These are phyloP conservation scores for Coemansia sp. DNA, from an alignment of 192 early-diverging fungal genomes.

Conservation along the genomic window DNA sequence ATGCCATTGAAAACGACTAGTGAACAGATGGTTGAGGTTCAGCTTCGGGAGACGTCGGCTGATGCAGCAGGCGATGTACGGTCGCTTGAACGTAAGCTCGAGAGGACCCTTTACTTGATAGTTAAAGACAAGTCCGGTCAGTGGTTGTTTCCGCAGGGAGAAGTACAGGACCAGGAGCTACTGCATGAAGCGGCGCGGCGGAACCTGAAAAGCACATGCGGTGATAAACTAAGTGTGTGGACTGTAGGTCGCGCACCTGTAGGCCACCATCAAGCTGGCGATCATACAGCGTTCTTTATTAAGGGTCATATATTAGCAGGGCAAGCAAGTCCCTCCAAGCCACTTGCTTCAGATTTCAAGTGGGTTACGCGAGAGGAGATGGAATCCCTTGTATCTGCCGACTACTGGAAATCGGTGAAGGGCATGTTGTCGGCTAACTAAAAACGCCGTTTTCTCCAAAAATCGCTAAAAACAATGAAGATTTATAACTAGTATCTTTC, in stretches of 20 bases:
- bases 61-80: conserved; percentile 65
- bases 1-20: background rate
- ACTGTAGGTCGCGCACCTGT: conserved; percentile 83
- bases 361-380: conserved; percentile 53
- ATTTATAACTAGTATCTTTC: background rate
- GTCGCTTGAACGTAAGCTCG: conserved; percentile 75
- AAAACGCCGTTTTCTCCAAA: background rate
- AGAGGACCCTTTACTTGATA: conserved; percentile 77
- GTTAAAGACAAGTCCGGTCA: conserved; percentile 63
- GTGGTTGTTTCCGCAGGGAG: conserved; percentile 77
- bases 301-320: conserved; percentile 80
- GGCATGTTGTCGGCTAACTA: conserved; percentile 39
- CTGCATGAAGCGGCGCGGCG: conserved; percentile 75
- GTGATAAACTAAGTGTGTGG: conserved; percentile 77
- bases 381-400: conserved; percentile 27
- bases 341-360: conserved; percentile 37
- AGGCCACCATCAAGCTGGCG: conserved; percentile 59
- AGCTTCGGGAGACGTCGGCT: conserved; percentile 59
- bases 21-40: conserved; percentile 59
- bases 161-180: conserved; percentile 63
- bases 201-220: conserved; percentile 68
- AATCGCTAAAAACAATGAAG: background rate
- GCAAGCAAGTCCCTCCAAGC: conserved; percentile 47
- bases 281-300: conserved; percentile 77
- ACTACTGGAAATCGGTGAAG: conserved; percentile 49